These are phyloP conservation scores for Cercophora newfieldiana DNA, from an alignment of 495 filamentous ascomycete genomes.

Conservation along the genomic window DNA sequence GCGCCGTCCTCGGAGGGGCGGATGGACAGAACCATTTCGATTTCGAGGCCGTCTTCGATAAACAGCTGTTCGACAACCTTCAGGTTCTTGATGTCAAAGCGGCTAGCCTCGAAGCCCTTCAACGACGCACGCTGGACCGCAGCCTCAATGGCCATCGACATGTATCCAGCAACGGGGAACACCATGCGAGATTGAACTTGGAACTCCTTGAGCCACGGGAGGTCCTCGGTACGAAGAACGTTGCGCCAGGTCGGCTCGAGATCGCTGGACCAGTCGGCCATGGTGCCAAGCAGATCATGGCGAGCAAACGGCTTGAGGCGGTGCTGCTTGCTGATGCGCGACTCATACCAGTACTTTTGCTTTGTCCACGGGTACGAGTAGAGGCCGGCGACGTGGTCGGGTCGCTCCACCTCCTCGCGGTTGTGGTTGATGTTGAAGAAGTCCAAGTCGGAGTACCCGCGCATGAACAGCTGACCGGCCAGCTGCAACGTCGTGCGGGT, in stretches of 20 bases:
- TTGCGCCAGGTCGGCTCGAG: conserved; percentile 55
- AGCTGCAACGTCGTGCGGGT: conserved; percentile 38
- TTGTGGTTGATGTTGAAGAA: conserved; percentile 40
- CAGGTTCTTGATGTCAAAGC: conserved; percentile 28
- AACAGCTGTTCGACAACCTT: conserved; percentile 27
- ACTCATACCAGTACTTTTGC: conserved; percentile 49
- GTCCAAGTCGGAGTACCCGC: conserved; percentile 41
- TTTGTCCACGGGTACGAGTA: conserved; percentile 56
- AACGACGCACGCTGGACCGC: conserved; percentile 20
- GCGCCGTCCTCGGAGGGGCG: conserved; percentile 23
- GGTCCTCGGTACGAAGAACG: conserved; percentile 41
- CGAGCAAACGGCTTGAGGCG: conserved; percentile 46
- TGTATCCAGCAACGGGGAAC: conserved; percentile 5
- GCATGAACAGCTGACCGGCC: conserved; percentile 42
- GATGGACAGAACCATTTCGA: conserved; percentile 31
- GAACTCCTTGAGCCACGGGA: conserved; percentile 20
- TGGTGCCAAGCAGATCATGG: conserved; percentile 51
- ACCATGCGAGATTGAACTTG: not conserved
- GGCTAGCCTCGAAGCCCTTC: conserved; percentile 28
- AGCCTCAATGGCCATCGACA: conserved; percentile 16
- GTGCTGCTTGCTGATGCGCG: conserved; percentile 46
- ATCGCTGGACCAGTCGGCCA: conserved; percentile 40
- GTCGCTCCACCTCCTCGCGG: conserved; percentile 34
- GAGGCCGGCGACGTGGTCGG: conserved; percentile 47
- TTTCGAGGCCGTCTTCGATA: conserved; percentile 28